Evolutionary conservation across 2,329 filamentous ascomycete species (phyloP).

Genomic region (Alternaria sp.): DNA sequence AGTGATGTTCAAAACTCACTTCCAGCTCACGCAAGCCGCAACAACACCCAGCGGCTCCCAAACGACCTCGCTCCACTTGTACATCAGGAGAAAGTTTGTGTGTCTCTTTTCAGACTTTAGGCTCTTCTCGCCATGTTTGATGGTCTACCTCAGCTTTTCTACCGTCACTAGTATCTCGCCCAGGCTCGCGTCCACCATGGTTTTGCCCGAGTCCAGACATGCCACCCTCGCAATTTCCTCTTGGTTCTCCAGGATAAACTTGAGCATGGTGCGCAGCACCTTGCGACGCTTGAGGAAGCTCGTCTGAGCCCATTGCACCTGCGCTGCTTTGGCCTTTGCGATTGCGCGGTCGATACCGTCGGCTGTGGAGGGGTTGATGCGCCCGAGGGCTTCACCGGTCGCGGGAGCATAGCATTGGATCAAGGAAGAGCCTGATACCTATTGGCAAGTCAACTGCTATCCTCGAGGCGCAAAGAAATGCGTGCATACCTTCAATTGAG

Average conservation of each 20-base stretch:
- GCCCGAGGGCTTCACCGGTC: conserved; percentile 82
- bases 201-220: conserved; percentile 94
- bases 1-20: conserved; percentile 64
- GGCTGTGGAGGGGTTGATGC: conserved; percentile 77
- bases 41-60: conserved; percentile 96
- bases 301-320: conserved; percentile 78
- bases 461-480: neutral
- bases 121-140: conserved; percentile 86
- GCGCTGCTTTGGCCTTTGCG: conserved; percentile 75
- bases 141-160: conserved; percentile 95
- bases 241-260: conserved; percentile 87
- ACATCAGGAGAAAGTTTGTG: conserved; percentile 91
- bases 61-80: conserved; percentile 88
- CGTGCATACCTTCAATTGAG: conserved; percentile 65
- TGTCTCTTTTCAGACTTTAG: conserved; percentile 75
- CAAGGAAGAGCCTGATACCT: conserved; percentile 69
- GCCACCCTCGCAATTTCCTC: conserved; percentile 84
- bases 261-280: conserved; percentile 82
- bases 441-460: conserved; percentile 15
- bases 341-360: conserved; percentile 82
- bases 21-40: conserved; percentile 93
- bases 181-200: conserved; percentile 89
- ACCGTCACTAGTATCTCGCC: conserved; percentile 94
- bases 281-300: conserved; percentile 78
- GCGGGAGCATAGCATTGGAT: conserved; percentile 91